Conservation (phyloP, 2,329 filamentous ascomycete species). For the Trichophyton benhamiae region DNA sequence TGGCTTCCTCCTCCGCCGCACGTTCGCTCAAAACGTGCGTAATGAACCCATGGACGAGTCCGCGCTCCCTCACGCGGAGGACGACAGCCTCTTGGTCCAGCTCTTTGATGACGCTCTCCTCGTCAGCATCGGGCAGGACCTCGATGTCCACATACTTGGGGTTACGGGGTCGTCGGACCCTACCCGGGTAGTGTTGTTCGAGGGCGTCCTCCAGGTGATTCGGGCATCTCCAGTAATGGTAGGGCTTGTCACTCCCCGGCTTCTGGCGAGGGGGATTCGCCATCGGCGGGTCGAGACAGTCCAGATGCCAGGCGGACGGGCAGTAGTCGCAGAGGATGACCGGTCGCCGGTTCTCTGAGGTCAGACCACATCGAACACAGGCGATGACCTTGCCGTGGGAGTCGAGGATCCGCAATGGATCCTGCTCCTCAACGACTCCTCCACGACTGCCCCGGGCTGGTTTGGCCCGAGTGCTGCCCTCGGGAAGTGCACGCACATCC, state of each 20-base stretch:
- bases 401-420: conserved; percentile 37
- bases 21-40: conserved; percentile 40
- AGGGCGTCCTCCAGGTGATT: conserved; percentile 72
- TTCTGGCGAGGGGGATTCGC: conserved; percentile 58
- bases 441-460: not conserved
- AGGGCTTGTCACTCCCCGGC: conserved; percentile 40
- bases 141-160: conserved; percentile 57
- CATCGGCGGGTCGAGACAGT: conserved; percentile 77
- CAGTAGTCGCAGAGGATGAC: conserved; percentile 84
- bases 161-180: conserved; percentile 15
- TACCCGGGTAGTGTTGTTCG: conserved; percentile 19
- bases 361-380: conserved; percentile 62
- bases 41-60: conserved; percentile 62
- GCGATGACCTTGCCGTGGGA: conserved; percentile 61
- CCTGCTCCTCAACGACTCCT: not conserved
- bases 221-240: conserved; percentile 74
- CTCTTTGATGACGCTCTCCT: conserved; percentile 43
- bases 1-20: not conserved
- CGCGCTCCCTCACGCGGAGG: conserved; percentile 51
- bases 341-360: conserved; percentile 50
- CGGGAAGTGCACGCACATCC: conserved; percentile 38
- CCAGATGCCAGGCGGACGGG: conserved; percentile 73
- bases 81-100: conserved; percentile 50
- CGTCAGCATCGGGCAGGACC: conserved; percentile 44
- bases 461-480: conserved; percentile 10